A percentile compares a stretch with the other conserved stretches of the same genome.
These are phyloP conservation scores for Copromyces sp. DNA, from an alignment of 495 filamentous ascomycete species.

Conservation along the genomic window DNA sequence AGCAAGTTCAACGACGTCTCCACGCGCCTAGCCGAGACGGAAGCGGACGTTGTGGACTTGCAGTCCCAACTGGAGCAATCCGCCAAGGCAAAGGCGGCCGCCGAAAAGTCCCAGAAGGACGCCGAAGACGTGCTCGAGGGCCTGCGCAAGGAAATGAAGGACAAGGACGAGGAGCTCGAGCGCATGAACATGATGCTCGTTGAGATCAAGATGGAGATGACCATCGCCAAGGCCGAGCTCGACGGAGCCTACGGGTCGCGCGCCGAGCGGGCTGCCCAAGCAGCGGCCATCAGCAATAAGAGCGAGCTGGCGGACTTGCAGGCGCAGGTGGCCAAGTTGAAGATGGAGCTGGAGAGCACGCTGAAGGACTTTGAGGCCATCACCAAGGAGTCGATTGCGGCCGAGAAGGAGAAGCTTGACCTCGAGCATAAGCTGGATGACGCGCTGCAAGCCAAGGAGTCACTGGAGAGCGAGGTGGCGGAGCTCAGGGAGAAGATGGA, in stretches of 20 bases:
- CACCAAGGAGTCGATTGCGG: constrained; percentile 74
- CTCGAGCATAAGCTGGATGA: constrained; percentile 46
- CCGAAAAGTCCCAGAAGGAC: constrained; percentile 15
- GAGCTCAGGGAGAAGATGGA: constrained; percentile 23
- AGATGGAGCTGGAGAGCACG: constrained; percentile 72
- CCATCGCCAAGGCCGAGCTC: constrained; percentile 85
- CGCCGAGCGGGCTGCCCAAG: constrained; percentile 67
- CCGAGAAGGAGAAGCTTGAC: constrained; percentile 80
- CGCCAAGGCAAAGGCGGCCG: constrained; percentile 9
- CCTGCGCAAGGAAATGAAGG: constrained; percentile 33
- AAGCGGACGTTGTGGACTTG: constrained; percentile 7
- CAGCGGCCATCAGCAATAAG: constrained; percentile 54
- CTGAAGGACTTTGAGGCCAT: constrained; percentile 79
- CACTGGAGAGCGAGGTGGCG: constrained; percentile 29
- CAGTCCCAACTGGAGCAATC: constrained; percentile 10
- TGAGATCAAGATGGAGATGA: constrained; percentile 79
- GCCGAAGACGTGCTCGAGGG: constrained; percentile 18
- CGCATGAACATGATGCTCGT: constrained; percentile 73
- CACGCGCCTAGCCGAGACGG: constrained; percentile 21
- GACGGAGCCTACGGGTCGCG: constrained; percentile 84
- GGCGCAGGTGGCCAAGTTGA: constrained; percentile 50
- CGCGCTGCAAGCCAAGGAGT: constrained; percentile 16
- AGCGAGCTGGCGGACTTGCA: constrained; percentile 57
- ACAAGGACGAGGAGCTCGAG: constrained; percentile 56
- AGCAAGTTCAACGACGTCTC: constrained; percentile 31